Base-by-base conservation (phyloP, 1,284 basidiomycete species). In the Malassezia pachydermatis region DNA sequence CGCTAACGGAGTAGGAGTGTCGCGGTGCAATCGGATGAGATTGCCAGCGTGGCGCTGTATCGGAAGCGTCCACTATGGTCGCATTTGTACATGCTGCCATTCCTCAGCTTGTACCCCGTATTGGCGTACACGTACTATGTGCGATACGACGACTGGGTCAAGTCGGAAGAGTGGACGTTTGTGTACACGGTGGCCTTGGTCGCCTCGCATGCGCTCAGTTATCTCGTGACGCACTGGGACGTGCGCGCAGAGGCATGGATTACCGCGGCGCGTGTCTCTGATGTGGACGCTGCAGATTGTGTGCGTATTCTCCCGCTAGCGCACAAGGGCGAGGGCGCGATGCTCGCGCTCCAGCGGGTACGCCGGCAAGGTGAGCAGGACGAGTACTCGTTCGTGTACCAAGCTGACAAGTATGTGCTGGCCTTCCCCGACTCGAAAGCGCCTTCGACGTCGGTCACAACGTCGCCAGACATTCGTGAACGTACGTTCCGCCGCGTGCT, bases 101-200 rank as follows among this genome's bases (percentile, higher is more conserved):
- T 88, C 72, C 77, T 89, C 33, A 42, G 80, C 1, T 76, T 92
- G 52, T 98, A 96, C 69, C 89, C 89, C 0, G 71, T 90, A 24
- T 80, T 89, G 41, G 87, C 80, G 68, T 96, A 96, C 73, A 86
- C 94, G 64, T 78, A 88, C 66, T 89, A 86, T 83, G 75, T 92
- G 48, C 79, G 83, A 70, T 89, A 86, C 59, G 90, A 94, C 73
- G 86, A 90, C 71, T 72, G 63, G 62, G 51, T 65, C 51, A 62
- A 52, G 48, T 72, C 70, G 23, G 71, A 74, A 48, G 73, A 73
- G 50, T 73, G 72, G 69, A 90, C 92, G 0, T 99, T 98, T 68
- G 78, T 98, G 39, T 86, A 84, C 42, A 89, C 85, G 60, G 84
- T 92, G 16, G 76, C 81, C 10, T 80, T 98, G 8, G 83, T 86